Evolutionary conservation across 345 rosid species (phyloP), one percentile per base, ranked within the genome.

Genomic region (Capsella bursapastoris): DNA sequence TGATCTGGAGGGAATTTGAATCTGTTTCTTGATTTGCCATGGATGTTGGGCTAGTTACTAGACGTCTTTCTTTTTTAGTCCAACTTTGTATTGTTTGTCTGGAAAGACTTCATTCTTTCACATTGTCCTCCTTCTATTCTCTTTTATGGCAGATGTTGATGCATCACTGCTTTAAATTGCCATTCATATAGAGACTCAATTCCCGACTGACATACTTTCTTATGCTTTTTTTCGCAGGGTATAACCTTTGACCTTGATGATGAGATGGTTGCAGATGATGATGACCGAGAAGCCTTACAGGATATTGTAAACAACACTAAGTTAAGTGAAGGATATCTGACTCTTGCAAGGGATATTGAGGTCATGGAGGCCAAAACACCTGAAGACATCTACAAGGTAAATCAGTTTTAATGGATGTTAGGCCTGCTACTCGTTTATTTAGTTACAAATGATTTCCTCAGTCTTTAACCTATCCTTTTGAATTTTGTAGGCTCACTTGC

Each of bases 281-380:
- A 83, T 14, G 96, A 90, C 27, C 86, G 93, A 80, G 89, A 88
- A 41, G 74, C 40, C 55, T 78, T 89, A 74, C 97, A 92, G 77
- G 97, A 96, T 50, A 92, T 96, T 22, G 84, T 96, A 68, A 96
- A 92, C 79, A 96, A 90, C 78, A 38, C 73, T 41, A 89, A 84
- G 81, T 75, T 96, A 66, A 89, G 95, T 75, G 99, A 92, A 82
- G 94, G 98, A 67, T 96, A 90, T 83, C 87, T 96, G 47, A 83
- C 96, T n/a, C 98, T 96, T 81, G 97, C 98, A 73, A 95, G 95
- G 66, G 99, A 96, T 85, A 88, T 96, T 28, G 98, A 96, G 85
- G 99, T 96, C 76, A 89, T 96, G 98, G 99, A 96, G 83, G 88
- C 98, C 60, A 96, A 92, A 79, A 89, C 96, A 43, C 99, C 96